A percentile compares a stretch with the other conserved stretches of the same genome.
phyloP scores from a whole-genome alignment of 176 grass and related monocot species.

The Carex cristatella region DNA sequence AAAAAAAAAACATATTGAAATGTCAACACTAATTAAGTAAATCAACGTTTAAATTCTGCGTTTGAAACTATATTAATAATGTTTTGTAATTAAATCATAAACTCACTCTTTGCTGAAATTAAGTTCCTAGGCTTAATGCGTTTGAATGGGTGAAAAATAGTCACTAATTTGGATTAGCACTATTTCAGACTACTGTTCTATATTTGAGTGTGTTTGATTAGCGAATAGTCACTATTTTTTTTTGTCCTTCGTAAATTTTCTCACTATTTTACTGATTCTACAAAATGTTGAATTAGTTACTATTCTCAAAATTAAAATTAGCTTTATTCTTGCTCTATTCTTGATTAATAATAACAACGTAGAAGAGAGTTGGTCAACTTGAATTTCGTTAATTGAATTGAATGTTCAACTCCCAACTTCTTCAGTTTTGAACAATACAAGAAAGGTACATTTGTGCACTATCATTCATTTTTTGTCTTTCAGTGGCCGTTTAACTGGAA shows the following conservation, averaged over 20 bases:
- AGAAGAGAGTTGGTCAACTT: neutral
- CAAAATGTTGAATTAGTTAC: too few species aligned
- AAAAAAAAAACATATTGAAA: neutral
- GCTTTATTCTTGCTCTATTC: too few species aligned
- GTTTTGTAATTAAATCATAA: neutral
- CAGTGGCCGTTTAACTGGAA: neutral
- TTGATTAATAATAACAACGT: neutral
- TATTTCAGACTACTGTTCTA: too few species aligned
- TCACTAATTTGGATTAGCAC: too few species aligned
- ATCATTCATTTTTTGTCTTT: neutral
- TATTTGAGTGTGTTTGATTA: too few species aligned
- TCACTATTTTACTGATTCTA: too few species aligned
- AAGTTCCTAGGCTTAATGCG: neutral
- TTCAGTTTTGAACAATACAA: neutral
- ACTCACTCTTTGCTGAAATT: neutral
- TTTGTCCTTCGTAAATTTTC: too few species aligned
- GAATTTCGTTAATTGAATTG: neutral
- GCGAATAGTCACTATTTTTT: too few species aligned
- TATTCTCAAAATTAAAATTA: too few species aligned
- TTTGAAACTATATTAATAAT: neutral
- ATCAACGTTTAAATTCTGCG: neutral
- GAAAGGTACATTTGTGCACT: neutral
- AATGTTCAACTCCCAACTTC: neutral
- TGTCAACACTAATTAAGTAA: neutral
- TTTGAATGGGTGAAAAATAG: too few species aligned